Base-by-base conservation (phyloP, 345 rosid genomes). In the Eucalyptus microcorys region DNA sequence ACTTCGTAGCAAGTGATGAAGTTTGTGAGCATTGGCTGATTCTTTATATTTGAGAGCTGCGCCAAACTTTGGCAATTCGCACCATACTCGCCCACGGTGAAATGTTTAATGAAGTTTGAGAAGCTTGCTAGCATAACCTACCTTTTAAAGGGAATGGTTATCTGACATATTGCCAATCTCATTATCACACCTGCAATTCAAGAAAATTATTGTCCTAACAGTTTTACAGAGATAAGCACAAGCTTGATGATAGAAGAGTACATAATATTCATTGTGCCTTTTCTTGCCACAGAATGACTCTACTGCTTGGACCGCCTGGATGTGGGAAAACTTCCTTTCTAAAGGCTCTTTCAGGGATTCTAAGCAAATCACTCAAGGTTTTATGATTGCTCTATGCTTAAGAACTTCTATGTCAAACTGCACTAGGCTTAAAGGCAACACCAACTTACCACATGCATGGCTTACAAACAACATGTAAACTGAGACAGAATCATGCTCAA, bases 291-390 rank as follows among this genome's bases (percentile, higher is more conserved):
- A 94, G 98, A 91, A 93, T 95, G 93, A 94, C 97, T 71, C 86
- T 96, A 61, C 87, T 96, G 89, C 96, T 96, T 87, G 98, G 98
- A 48, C 97, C 97, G 47, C 98, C 97, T 64, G 97, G 98, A 49
- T 95, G 97, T 90, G 97, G 98, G 45, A 96, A 96, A 91, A 94
- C 96, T 61, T 91, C 96, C n/a, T 88, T 95, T 49, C 89, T 96
- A 30, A 91, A 94, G 91, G 95, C 97, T 2, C 96, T 96, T 83
- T 94, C 97, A 10, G 99, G 99, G 83, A 93, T 92, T 86, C 92
- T 93, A 49, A 88, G 89, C 89, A 91, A 90, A 15, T 89, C 94
- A 53, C 94, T 95, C 15, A 89, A 95, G 97, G 97, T 96, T 87
- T 40, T 27, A 53, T 24, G 49, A 10, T 30, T 49, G 49, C 87